Base-by-base conservation (phyloP, 257 asterid genomes). In the Coffea eugenioides region DNA sequence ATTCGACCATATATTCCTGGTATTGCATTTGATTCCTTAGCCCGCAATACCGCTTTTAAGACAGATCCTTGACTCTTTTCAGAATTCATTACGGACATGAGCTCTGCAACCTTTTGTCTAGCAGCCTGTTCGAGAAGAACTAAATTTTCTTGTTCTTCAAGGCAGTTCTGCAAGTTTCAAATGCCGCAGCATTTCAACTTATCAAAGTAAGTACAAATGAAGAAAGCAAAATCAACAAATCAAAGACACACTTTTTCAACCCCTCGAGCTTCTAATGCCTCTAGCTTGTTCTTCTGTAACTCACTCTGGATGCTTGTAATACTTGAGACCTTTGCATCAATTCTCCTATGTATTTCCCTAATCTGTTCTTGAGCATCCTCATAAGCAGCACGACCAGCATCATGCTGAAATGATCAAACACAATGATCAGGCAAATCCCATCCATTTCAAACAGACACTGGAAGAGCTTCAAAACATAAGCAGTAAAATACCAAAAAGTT, bases 1-100 rank as follows among this genome's bases (percentile, higher is more conserved):
- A 96, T 88, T 74, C 98, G 89, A 75, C 98, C 99, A 88, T 90
- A 90, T 76, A 96, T 96, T 80, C 99, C 98, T n/a, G 89, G 90
- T 77, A 96, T 91, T 36, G 39, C 62, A 59, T 96, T 96, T 74
- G 95, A 71, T 46, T 90, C 92, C 86, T 88, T 96, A 70, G 99
- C 97, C 68, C 86, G 95, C 88, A 94, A 86, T 83, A 96, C 86
- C 84, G 96, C 98, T 89, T 89, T 94, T 71, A 94, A 71, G 70
- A 94, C 97, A 82, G 97, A 89, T 73, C 98, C 96, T 70, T 94
- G 98, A 79, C 90, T 92, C 89, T 86, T 94, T 82, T 96, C 99
- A 85, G 98, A 94, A 79, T 96, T 97, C 89, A 92, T 79, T 11
- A 77, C 73, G 75, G 98, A 91, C 67, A 84, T 85, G 77, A 96